These are phyloP conservation scores for Cladophialophora yegresii DNA, from an alignment of 2,329 filamentous ascomycete genomes.

Conservation along the genomic window DNA sequence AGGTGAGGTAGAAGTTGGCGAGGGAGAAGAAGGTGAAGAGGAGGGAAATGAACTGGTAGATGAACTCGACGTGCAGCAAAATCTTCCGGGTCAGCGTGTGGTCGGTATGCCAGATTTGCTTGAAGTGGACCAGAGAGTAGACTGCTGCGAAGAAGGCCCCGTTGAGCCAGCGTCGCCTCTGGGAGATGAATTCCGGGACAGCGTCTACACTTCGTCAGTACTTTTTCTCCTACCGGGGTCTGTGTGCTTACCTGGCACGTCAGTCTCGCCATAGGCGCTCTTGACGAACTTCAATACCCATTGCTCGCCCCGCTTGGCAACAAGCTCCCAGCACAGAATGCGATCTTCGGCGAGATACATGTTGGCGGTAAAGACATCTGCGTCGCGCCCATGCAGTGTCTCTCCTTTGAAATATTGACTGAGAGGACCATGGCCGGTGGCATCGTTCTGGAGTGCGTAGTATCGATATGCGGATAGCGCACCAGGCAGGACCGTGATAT, in stretches of 20 bases:
- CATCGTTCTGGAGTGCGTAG: conserved; percentile 93
- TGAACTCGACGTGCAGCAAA: conserved; percentile 88
- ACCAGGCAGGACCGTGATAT: conserved; percentile 94
- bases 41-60: conserved; percentile 91
- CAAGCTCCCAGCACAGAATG: conserved; percentile 97
- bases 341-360: conserved; percentile 99
- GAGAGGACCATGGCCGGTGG: conserved; percentile 88
- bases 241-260: conserved; percentile 78
- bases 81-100: conserved; percentile 88
- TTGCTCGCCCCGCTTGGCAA: conserved; percentile 88
- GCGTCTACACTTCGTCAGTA: conserved; percentile 60
- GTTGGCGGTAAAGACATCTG: conserved; percentile 96
- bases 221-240: background rate
- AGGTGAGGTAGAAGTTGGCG: conserved; percentile 98
- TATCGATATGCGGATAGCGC: conserved; percentile 94
- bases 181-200: conserved; percentile 95
- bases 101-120: conserved; percentile 89
- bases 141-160: conserved; percentile 98
- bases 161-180: conserved; percentile 94
- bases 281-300: conserved; percentile 99
- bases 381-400: conserved; percentile 91
- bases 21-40: conserved; percentile 97
- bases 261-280: conserved; percentile 92
- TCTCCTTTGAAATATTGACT: conserved; percentile 99
- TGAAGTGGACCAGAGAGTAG: conserved; percentile 93